Percentiles rank a stretch among this genome's conserved stretches.
Conservation (phyloP, 192 early-diverging fungal genomes). For the Haplosporangium gracile region DNA sequence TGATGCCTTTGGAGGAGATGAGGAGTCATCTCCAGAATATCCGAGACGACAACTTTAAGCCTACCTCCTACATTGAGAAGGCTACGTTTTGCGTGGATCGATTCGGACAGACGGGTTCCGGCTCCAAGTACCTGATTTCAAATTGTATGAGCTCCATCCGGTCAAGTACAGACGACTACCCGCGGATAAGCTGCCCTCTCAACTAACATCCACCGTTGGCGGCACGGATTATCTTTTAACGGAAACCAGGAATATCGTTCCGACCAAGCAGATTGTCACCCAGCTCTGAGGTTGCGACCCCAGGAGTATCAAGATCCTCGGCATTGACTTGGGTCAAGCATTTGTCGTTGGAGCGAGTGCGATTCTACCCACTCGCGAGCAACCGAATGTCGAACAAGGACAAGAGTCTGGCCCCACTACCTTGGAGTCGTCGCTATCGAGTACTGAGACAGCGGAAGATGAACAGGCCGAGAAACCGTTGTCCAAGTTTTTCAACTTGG, state of each 20-base stretch:
- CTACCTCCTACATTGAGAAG: background rate
- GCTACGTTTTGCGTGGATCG: slow-evolving; percentile 18
- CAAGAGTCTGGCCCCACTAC: background rate
- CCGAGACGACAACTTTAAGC: slow-evolving; percentile 5
- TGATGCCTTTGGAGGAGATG: background rate
- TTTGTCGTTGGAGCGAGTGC: slow-evolving; percentile 24
- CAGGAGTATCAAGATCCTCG: slow-evolving; percentile 14
- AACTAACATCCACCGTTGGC: slow-evolving; percentile 7
- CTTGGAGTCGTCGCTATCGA: background rate
- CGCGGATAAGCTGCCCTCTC: background rate
- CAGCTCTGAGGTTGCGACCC: slow-evolving; percentile 7
- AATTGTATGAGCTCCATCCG: slow-evolving; percentile 19
- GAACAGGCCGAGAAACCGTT: background rate
- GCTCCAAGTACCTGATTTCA: slow-evolving; percentile 25
- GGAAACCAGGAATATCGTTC: slow-evolving; percentile 23
- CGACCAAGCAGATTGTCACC: slow-evolving; percentile 6
- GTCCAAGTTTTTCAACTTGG: slow-evolving; percentile 15
- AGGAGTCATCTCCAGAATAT: background rate
- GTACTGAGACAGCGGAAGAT: background rate
- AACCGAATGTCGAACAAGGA: background rate
- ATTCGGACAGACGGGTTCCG: slow-evolving; percentile 24
- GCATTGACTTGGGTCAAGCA: slow-evolving; percentile 19
- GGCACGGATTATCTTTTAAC: slow-evolving; percentile 15
- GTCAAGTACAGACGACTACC: slow-evolving; percentile 16
- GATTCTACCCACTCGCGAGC: background rate